Evolutionary conservation across 2,329 filamentous ascomycete genomes (phyloP).

Genomic region (Drechslerella coelobrocha): DNA sequence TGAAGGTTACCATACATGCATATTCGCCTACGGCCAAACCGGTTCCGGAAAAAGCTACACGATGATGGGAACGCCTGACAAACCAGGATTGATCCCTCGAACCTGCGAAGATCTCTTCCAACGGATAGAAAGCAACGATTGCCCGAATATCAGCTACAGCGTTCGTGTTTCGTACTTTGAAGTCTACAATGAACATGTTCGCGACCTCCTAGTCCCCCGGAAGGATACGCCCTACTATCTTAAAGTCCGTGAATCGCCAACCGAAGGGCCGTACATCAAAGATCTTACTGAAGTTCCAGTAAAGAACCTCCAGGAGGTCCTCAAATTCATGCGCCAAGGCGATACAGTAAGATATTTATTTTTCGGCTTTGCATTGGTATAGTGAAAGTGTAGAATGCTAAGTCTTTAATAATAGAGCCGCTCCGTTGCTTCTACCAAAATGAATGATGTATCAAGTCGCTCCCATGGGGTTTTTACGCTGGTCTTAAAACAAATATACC

Average conservation of each 20-base stretch:
- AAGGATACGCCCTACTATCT: constrained; percentile 86
- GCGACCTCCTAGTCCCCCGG: constrained; percentile 83
- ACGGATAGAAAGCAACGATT: constrained; percentile 83
- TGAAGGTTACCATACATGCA: constrained; percentile 98
- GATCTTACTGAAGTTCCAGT: constrained; percentile 93
- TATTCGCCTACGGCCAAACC: constrained; percentile 97
- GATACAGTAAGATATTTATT: constrained; percentile 64
- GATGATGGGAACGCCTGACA: constrained; percentile 87
- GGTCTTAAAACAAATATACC: constrained; percentile 96
- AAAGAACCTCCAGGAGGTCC: constrained; percentile 82
- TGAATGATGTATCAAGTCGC: constrained; percentile 98
- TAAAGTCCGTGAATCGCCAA: constrained; percentile 94
- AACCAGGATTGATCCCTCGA: constrained; percentile 89
- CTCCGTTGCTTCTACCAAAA: constrained; percentile 92
- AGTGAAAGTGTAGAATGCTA: neutral
- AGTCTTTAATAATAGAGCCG: constrained; percentile 65
- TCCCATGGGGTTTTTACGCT: constrained; percentile 98
- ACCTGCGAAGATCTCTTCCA: constrained; percentile 97
- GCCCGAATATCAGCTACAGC: constrained; percentile 92
- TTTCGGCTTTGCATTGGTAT: neutral
- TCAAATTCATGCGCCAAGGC: constrained; percentile 87
- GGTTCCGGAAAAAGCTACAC: constrained; percentile 98
- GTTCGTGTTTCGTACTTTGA: constrained; percentile 98
- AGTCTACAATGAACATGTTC: constrained; percentile 98
- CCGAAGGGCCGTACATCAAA: constrained; percentile 95